Base-by-base conservation (phyloP, 148 eudicot species). In the Cornus controversa region DNA sequence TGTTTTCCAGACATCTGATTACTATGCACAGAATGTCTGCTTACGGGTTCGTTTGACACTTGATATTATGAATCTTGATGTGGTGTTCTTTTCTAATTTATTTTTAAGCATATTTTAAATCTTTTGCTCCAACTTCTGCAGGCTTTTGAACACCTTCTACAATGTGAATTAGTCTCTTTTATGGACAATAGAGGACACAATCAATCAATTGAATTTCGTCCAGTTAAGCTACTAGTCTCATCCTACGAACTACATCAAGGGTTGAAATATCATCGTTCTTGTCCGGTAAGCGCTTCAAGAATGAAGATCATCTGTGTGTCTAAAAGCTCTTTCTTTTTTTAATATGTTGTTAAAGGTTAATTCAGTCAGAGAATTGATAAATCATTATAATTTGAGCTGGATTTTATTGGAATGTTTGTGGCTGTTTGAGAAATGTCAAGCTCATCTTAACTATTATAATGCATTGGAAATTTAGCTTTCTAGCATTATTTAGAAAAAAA, bases 131-230 rank as follows among this genome's bases (percentile, higher is more conserved):
- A 47, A 69, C 73, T 28, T 68, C 78, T 85, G 54, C 90, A 93
- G 99, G 97, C 96, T 67, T 88, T 93, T 88, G 94, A 95, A 84
- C 97, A 95, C 81, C 97, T 95, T 77, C 40, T 93, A 76, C 89
- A 89, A 58, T 86, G 89, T 76, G 90, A 87, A 74, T 70, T 95
- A 28, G 78, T 95, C 79, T 76, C 88, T 40, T 93, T 86, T 79
- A 77, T 82, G 81, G 97, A 95, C 76, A 85, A 75, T 67, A 89
- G 94, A 82, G 93, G 94, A 28, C 87, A 85, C 70, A 87, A 84
- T 78, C 97, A 93, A 71, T 90, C 93, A 47, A 75, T 84, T 77
- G 97, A 95, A 75, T 93, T 86, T 71, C 97, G 97, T 62, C 88
- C 91, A 3, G 94, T 93, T 82, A 95, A 90, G 89, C 88, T 95